A percentile compares a stretch with the other conserved stretches of the same genome.
Evolutionary conservation across 1,284 basidiomycete species (phyloP).

Genomic region (Tausonia pullulans): DNA sequence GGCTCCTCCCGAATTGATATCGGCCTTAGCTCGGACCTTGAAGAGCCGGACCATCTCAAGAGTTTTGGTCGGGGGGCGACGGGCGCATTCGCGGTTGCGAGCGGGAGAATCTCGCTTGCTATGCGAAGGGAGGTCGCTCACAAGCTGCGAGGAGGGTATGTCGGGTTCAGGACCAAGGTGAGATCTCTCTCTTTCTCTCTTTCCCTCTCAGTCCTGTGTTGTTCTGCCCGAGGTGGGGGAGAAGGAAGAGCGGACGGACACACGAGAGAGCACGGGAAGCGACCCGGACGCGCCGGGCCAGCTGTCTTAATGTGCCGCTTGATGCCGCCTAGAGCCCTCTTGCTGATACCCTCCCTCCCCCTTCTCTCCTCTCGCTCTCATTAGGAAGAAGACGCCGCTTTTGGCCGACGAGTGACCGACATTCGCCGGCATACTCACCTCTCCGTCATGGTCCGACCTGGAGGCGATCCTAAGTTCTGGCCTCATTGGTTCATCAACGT

Average conservation of each 20-base stretch:
- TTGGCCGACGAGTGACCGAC: not conserved
- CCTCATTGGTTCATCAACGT: constrained; percentile 16
- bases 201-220: not conserved
- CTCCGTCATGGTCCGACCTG: constrained; percentile 6
- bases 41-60: not conserved
- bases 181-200: not conserved
- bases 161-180: constrained; percentile 14
- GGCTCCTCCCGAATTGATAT: constrained; percentile 7
- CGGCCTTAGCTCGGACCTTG: not conserved
- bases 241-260: not conserved
- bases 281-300: not conserved
- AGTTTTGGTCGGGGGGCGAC: not conserved
- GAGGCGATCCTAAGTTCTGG: constrained; percentile 13
- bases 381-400: not conserved
- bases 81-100: not conserved
- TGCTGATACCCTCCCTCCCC: too few species aligned
- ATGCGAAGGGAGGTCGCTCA: constrained; percentile 9
- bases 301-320: not conserved
- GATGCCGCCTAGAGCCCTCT: not conserved
- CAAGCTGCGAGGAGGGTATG: constrained; percentile 7
- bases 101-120: constrained; percentile 8
- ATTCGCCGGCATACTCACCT: constrained; percentile 3
- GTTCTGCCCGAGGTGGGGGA: not conserved
- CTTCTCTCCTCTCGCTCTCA: not conserved
- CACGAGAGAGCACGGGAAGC: not conserved